Evolutionary conservation across 73 alveolate species (phyloP).

Genomic region (Paramecium sexaurelia): DNA sequence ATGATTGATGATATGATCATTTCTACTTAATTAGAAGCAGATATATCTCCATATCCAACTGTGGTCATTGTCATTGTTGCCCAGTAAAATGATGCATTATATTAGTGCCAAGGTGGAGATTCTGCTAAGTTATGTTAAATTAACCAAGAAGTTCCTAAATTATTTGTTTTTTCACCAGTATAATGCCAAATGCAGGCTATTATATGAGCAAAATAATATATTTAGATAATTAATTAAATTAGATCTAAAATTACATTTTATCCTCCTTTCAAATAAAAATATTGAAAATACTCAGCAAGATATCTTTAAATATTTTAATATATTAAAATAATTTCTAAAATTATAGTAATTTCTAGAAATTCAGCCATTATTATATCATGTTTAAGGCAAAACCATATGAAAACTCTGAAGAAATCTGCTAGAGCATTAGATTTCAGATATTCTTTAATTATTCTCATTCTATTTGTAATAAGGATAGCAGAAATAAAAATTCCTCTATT

Average conservation of each 20-base stretch:
- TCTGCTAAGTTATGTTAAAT: neutral
- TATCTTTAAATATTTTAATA: neutral
- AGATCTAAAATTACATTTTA: neutral
- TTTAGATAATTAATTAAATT: neutral
- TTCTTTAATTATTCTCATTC: neutral
- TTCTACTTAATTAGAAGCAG: slow-evolving; percentile 43
- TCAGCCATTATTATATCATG: neutral
- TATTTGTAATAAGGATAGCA: neutral
- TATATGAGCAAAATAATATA: slow-evolving; percentile 1
- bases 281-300: neutral
- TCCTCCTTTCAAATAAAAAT: neutral
- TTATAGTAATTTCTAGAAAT: neutral
- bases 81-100: slow-evolving; percentile 62
- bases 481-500: neutral
- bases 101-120: neutral
- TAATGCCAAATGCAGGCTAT: neutral
- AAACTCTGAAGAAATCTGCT: neutral
- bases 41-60: slow-evolving; percentile 64
- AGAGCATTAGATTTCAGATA: neutral
- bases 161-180: neutral
- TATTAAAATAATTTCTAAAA: neutral
- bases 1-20: neutral
- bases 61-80: slow-evolving; percentile 66
- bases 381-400: neutral
- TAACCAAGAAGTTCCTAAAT: neutral